Conservation (phyloP, 2,329 filamentous ascomycete species). For the Apiospora malaysiana region DNA sequence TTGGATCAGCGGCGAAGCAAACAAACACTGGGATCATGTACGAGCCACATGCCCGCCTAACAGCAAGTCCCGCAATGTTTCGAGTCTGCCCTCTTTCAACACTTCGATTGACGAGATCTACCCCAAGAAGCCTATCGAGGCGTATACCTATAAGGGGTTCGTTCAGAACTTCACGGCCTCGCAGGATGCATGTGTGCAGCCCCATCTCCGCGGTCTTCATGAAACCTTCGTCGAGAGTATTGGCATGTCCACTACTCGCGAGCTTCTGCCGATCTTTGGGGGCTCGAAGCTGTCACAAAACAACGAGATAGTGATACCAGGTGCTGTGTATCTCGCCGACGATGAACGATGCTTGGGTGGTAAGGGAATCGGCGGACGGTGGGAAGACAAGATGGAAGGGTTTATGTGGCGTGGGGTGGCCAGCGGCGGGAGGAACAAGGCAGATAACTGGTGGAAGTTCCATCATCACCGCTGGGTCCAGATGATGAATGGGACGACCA, state of each 20-base stretch:
- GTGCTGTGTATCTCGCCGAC: conserved; percentile 66
- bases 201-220: conserved; percentile 56
- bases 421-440: conserved; percentile 58
- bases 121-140: conserved; percentile 38
- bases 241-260: conserved; percentile 56
- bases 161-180: conserved; percentile 64
- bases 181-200: conserved; percentile 64
- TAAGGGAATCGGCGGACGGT: conserved; percentile 55
- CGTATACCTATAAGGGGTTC: conserved; percentile 52
- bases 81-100: conserved; percentile 27
- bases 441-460: conserved; percentile 64
- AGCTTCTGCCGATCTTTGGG: conserved; percentile 65
- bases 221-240: conserved; percentile 63
- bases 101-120: conserved; percentile 38
- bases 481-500: conserved; percentile 68
- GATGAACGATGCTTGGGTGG: conserved; percentile 64
- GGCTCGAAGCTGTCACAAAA: conserved; percentile 68
- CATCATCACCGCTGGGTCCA: conserved; percentile 72
- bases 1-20: conserved; percentile 52
- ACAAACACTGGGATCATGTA: conserved; percentile 62
- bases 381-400: conserved; percentile 60
- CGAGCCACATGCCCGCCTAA: conserved; percentile 62
- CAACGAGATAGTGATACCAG: conserved; percentile 68
- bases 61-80: conserved; percentile 50
- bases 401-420: conserved; percentile 69